Conservation (phyloP, 23 red algal species). For the Pyropia haitanensis region DNA sequence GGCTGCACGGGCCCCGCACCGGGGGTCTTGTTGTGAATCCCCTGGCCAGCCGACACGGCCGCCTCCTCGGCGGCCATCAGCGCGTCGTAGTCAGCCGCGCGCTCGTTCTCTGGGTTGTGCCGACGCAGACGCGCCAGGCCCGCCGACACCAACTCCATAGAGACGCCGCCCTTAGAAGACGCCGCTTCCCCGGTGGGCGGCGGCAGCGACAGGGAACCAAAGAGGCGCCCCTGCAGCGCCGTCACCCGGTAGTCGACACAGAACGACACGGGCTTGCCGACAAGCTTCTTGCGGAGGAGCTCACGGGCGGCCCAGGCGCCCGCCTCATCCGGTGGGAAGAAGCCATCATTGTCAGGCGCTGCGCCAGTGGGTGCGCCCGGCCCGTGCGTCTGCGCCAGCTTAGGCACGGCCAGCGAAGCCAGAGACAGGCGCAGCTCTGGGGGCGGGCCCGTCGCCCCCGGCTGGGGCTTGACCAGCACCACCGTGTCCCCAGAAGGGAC, state of each 20-base stretch:
- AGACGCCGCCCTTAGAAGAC: constrained; percentile 8
- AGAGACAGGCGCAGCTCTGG: constrained; percentile 74
- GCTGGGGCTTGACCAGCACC: constrained; percentile 45
- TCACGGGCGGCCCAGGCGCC: constrained; percentile 61
- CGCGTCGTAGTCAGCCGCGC: constrained; percentile 41
- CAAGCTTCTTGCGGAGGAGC: constrained; percentile 34
- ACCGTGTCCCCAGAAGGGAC: constrained; percentile 70
- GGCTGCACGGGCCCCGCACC: constrained; percentile 8
- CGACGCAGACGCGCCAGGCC: constrained; percentile 41
- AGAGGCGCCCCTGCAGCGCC: not conserved
- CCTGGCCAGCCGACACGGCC: constrained; percentile 22
- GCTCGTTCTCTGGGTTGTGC: constrained; percentile 13
- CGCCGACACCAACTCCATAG: constrained; percentile 18
- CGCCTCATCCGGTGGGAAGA: constrained; percentile 41
- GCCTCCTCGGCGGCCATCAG: constrained; percentile 58
- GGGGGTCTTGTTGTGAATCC: constrained; percentile 18
- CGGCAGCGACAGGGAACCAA: not conserved
- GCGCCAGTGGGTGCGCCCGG: no score
- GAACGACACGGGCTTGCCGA: constrained; percentile 57
- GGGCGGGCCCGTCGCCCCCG: constrained; percentile 49
- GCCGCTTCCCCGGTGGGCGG: not conserved
- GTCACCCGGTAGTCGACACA: constrained; percentile 63
- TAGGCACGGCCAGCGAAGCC: constrained; percentile 43
- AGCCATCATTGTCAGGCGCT: constrained; percentile 1
- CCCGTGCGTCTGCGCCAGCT: constrained; percentile 11